Base-by-base conservation (phyloP, 106 monocot genomes). In the Allium cepa region DNA sequence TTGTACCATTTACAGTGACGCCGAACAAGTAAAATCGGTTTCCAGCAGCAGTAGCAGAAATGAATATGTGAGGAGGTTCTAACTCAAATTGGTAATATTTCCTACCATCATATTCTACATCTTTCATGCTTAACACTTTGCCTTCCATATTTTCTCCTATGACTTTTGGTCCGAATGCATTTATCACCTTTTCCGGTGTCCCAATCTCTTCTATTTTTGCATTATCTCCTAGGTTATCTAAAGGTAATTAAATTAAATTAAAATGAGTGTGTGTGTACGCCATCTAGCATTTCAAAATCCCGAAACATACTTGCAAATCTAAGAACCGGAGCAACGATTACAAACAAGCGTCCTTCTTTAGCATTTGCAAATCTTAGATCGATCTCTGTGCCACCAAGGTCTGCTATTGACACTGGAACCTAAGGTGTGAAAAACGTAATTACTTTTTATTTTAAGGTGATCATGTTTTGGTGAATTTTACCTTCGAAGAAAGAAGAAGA, bases 381-480 rank as follows among this genome's bases (percentile, higher is more conserved):
- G n/a, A n/a, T n/a, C n/a, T n/a, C n/a, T n/a, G n/a, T n/a, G n/a
- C n/a, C n/a, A n/a, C n/a, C n/a, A n/a, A 96, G 95, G 78, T 96
- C 95, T 28, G 95, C 91, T 71, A 96, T 96, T 11, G 95, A 96
- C 59, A 96, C 95, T 7, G 95, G 95, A 71, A 96, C 95, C 94
- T 95, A 45, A 68, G 68, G 16, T 57, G 79, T 60, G 70, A 56
- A 60, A 7, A 3, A 45, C 47, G n/a, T 7, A 17, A 72, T 17
- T 18, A 13, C 36, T 36, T 36, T 36, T 36, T 4, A 1, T 36
- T 36, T 4, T 2, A 36, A 36, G 36, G 36, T 36, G 36, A 36
- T 36, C 36, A 36, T 36, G 36, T 1, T 36, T 36, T 36, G 3
- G 4, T 36, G 36, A 36, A 36, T 36, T 4, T 2, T 36, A 36